A percentile compares a stretch with the other conserved stretches of the same genome.
phyloP scores from a whole-genome alignment of 805 yeast genomes.

The Saccharomycopsis oosterbeekiorum region DNA sequence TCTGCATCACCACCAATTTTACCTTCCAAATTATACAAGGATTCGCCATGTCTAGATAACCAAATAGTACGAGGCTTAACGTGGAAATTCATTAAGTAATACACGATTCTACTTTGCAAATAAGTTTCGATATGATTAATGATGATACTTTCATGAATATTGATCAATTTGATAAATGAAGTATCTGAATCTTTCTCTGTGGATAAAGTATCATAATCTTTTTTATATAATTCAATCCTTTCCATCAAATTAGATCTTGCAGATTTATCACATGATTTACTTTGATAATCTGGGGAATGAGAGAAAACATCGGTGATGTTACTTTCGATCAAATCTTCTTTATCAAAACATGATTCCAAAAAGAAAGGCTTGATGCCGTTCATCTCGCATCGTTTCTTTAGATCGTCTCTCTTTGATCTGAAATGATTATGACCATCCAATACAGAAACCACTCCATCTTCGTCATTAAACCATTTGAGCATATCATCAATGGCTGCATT shows the following conservation, averaged over 20 bases:
- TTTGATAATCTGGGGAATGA: constrained; percentile 72
- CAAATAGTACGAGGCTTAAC: constrained; percentile 87
- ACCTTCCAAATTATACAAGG: constrained; percentile 83
- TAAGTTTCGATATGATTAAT: constrained; percentile 83
- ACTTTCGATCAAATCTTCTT: constrained; percentile 62
- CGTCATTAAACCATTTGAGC: constrained; percentile 76
- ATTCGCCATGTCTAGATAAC: constrained; percentile 94
- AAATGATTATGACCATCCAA: constrained; percentile 92
- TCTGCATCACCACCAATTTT: constrained; percentile 91
- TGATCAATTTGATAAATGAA: constrained; percentile 80
- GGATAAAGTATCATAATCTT: constrained; percentile 68
- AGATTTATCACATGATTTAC: constrained; percentile 49
- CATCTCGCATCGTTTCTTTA: constrained; percentile 50
- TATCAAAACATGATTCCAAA: constrained; percentile 86
- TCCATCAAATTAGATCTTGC: constrained; percentile 65
- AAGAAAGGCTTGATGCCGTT: constrained; percentile 80
- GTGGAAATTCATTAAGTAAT: constrained; percentile 91
- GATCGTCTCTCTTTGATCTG: constrained; percentile 52
- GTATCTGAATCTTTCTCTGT: constrained; percentile 46
- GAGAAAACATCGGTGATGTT: constrained; percentile 83
- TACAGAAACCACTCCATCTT: constrained; percentile 82
- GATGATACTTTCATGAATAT: constrained; percentile 80
- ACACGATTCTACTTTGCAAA: constrained; percentile 84
- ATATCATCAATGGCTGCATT: constrained; percentile 65
- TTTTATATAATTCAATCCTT: constrained; percentile 66